phyloP scores from a whole-genome alignment of 768 basidiomycete species.

The Mycena belliarum region DNA sequence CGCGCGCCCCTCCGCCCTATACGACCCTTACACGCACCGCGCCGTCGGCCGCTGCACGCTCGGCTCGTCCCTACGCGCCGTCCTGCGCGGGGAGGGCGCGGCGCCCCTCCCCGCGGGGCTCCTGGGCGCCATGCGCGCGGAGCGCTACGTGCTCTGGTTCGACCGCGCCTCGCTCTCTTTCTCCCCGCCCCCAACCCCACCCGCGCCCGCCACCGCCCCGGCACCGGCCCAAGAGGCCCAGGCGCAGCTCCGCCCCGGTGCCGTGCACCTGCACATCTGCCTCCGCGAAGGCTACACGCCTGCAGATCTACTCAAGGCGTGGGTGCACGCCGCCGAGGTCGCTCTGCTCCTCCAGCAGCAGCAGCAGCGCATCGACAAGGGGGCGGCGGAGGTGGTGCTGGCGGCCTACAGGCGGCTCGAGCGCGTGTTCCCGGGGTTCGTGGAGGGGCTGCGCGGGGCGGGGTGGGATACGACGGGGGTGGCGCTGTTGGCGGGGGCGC shows the following conservation, averaged over 20 bases:
- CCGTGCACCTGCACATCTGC: constrained; percentile 41
- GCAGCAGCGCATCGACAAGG: not conserved
- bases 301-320: constrained; percentile 56
- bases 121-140: constrained; percentile 41
- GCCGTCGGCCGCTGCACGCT: constrained; percentile 49
- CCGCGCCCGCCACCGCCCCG: no score
- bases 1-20: constrained; percentile 37
- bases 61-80: constrained; percentile 45
- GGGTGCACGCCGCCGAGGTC: constrained; percentile 47
- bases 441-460: constrained; percentile 25
- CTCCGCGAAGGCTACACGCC: constrained; percentile 51
- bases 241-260: constrained; percentile 14
- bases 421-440: constrained; percentile 27
- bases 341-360: constrained; percentile 23
- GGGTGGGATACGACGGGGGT: constrained; percentile 44
- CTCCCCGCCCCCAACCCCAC: constrained; percentile 7
- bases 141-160: constrained; percentile 59
- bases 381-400: constrained; percentile 19
- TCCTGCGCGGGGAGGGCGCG: constrained; percentile 27
- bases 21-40: constrained; percentile 34
- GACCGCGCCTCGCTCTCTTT: constrained; percentile 32
- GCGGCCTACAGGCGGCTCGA: constrained; percentile 21
- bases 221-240: no score
- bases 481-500: constrained; percentile 22
- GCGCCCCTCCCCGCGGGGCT: constrained; percentile 32